A percentile compares a stretch with the other conserved stretches of the same genome.
Evolutionary conservation across 352 stramenopile genomes (phyloP).

Genomic region (Globisporangium irregulare): DNA sequence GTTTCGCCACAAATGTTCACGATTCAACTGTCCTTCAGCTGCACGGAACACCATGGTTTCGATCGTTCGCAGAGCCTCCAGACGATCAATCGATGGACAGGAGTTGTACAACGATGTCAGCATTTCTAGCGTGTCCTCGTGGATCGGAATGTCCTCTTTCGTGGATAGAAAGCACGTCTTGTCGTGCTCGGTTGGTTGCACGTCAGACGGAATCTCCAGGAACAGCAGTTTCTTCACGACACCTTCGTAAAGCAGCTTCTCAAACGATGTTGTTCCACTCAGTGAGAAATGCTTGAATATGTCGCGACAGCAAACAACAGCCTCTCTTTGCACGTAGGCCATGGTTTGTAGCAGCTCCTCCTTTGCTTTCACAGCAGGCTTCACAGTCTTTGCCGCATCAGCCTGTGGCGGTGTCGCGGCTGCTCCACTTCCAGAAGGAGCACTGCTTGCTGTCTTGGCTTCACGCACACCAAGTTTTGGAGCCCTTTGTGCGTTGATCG

Average conservation of each 20-base stretch:
- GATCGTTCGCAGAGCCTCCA: conserved; percentile 71
- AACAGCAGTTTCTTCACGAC: conserved; percentile 85
- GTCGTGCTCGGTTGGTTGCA: conserved; percentile 85
- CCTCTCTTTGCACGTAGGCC: conserved; percentile 67
- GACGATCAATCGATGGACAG: conserved; percentile 54
- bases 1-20: conserved; percentile 66
- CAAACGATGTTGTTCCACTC: conserved; percentile 61
- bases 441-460: conserved; percentile 17
- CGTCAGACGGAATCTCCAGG: conserved; percentile 73
- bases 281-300: conserved; percentile 69
- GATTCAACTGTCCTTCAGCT: conserved; percentile 69
- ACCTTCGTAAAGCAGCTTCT: conserved; percentile 74
- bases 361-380: conserved; percentile 67
- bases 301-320: conserved; percentile 67
- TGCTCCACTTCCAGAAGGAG: neutral
- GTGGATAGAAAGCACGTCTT: conserved; percentile 81
- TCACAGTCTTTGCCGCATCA: conserved; percentile 53
- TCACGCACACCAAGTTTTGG: conserved; percentile 29
- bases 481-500: conserved; percentile 17
- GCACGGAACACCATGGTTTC: conserved; percentile 78
- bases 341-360: conserved; percentile 81
- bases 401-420: neutral
- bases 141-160: conserved; percentile 79
- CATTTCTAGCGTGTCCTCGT: conserved; percentile 64
- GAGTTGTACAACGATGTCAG: conserved; percentile 57